Base-by-base conservation (phyloP, 164 flowering plant genomes). In the Euptelea pleiosperma region DNA sequence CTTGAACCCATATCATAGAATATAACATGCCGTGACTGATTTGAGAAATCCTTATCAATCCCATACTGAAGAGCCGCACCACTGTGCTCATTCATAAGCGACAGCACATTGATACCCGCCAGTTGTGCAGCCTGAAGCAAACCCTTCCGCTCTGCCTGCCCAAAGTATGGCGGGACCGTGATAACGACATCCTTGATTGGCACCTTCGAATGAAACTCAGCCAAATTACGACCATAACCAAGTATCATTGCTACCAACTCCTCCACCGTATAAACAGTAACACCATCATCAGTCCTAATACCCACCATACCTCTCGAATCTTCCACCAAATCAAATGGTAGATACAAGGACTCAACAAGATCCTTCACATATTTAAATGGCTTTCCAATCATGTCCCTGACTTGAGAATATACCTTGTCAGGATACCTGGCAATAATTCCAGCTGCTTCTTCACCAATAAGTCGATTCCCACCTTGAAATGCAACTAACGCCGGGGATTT, bases 51-150 rank as follows among this genome's bases (percentile, higher is more conserved):
- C 78, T 91, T 94, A 72, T 89, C 98, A 65, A 94, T 94, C 58
- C 99, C 97, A 68, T 94, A 94, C 77, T 94, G 99, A 40, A 94
- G 72, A 1, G 99, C 99, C 0, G 96, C 99, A 1, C 96, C 98
- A 0, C 93, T 82, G 56, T 91, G 91, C 77, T 94, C 99, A 72
- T 91, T 89, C 6, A 85, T 66, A 65, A 94, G 76, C 1, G 93
- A 68, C 43, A 94, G 71, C 50, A 84, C 97, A 76, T 94, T 94
- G 43, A 91, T 66, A 29, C 95, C 93, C 0, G 90, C 96, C 67
- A 94, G 63, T 57, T 87, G 75, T 2, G 99, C 96, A 6, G 96
- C 96, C 67, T 72, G 80, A 19, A 89, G 45, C 77, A 94, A 54
- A 11, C 79, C 91, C 68, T 47, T 85, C 57, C 99, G 66, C 77